Evolutionary conservation across 805 yeast genomes (phyloP).

Genomic region (Candida xiaguanensis): DNA sequence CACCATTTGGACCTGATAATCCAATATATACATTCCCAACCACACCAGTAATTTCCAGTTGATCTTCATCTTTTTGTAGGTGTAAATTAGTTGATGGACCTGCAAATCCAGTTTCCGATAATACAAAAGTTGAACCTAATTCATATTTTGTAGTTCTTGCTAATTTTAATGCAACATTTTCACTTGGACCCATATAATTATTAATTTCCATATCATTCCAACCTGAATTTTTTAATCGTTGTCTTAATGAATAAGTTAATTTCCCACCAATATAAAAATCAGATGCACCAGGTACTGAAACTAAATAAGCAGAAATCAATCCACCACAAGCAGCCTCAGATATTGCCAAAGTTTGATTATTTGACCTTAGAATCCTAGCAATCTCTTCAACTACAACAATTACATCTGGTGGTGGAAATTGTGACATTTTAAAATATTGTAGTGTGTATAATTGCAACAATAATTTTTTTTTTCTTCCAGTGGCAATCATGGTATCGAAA

Average conservation of each 20-base stretch:
- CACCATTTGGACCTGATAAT: slow-evolving; percentile 61
- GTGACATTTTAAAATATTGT: slow-evolving; percentile 5
- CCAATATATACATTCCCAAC: slow-evolving; percentile 74
- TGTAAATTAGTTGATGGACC: slow-evolving; percentile 59
- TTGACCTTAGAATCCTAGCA: slow-evolving; percentile 48
- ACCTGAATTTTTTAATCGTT: slow-evolving; percentile 71
- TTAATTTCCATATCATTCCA: slow-evolving; percentile 71
- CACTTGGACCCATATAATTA: slow-evolving; percentile 78
- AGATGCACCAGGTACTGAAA: slow-evolving; percentile 84
- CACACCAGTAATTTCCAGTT: slow-evolving; percentile 20
- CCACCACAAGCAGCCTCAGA: slow-evolving; percentile 94
- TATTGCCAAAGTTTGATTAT: slow-evolving; percentile 67
- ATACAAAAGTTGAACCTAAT: slow-evolving; percentile 75
- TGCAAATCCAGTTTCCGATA: slow-evolving; percentile 86
- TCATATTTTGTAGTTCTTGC: slow-evolving; percentile 80
- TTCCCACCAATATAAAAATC: slow-evolving; percentile 82
- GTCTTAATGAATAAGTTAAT: slow-evolving; percentile 70
- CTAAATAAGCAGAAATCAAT: slow-evolving; percentile 71
- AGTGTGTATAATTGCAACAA: neutral
- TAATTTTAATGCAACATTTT: slow-evolving; percentile 65
- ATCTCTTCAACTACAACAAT: slow-evolving; percentile 50
- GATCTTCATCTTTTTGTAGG: slow-evolving; percentile 14
- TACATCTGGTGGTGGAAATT: slow-evolving; percentile 62
- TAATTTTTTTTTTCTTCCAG: slow-evolving; percentile 1
- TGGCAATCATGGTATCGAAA: slow-evolving; percentile 13